Conservation (phyloP, 768 basidiomycete species). For the Vishniacozyma victoriae region DNA sequence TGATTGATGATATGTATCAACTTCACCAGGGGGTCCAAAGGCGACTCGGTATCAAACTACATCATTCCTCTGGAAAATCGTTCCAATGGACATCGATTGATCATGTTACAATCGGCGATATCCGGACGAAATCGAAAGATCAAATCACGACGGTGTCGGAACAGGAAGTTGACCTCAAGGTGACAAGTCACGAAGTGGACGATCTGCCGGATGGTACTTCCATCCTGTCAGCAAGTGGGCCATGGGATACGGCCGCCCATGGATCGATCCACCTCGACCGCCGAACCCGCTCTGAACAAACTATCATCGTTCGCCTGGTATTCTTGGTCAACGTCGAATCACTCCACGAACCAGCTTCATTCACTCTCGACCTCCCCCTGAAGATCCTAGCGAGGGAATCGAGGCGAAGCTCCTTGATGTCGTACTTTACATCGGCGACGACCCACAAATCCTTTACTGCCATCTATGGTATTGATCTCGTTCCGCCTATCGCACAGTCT, state of each 20-base stretch:
- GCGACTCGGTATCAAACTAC: conserved; percentile 65
- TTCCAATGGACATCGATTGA: conserved; percentile 79
- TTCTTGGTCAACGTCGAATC: conserved; percentile 77
- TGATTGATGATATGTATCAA: conserved; percentile 75
- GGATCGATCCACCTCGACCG: conserved; percentile 78
- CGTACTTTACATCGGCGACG: conserved; percentile 71
- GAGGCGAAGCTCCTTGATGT: conserved; percentile 64
- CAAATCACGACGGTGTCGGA: not conserved
- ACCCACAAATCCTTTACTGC: conserved; percentile 70
- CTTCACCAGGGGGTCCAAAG: conserved; percentile 92
- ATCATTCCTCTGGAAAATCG: conserved; percentile 81
- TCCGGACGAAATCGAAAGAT: conserved; percentile 60
- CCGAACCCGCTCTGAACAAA: conserved; percentile 62
- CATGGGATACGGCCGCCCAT: conserved; percentile 93
- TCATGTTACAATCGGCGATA: conserved; percentile 70
- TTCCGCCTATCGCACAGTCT: conserved; percentile 77
- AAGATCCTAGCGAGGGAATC: conserved; percentile 79
- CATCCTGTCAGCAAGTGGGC: conserved; percentile 59
- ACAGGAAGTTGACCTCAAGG: not conserved
- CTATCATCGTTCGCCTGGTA: conserved; percentile 68
- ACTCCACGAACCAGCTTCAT: conserved; percentile 78
- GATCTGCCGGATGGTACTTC: conserved; percentile 83
- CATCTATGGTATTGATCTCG: conserved; percentile 75
- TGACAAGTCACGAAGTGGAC: conserved; percentile 55
- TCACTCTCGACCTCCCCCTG: conserved; percentile 79